Conservation (phyloP, 2,329 filamentous ascomycete genomes). For the Teratosphaeria destructans region DNA sequence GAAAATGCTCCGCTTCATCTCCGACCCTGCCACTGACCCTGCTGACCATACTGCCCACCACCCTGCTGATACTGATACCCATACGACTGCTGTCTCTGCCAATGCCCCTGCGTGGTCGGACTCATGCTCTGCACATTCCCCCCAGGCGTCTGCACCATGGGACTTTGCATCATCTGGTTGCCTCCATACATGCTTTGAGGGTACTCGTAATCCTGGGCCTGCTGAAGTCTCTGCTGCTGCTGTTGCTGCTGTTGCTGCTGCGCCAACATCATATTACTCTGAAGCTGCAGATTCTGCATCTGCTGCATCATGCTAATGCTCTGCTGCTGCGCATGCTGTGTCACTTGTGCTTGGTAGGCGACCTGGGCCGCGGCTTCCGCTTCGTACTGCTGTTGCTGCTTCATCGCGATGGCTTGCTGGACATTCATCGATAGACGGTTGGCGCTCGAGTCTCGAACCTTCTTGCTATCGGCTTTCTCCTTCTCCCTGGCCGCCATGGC, state of each 20-base stretch:
- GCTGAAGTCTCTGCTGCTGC: slow-evolving; percentile 9
- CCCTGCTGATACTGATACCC: neutral
- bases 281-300: slow-evolving; percentile 5
- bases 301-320: slow-evolving; percentile 20
- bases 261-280: neutral
- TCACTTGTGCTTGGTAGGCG: slow-evolving; percentile 5
- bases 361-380: slow-evolving; percentile 29
- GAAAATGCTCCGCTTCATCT: neutral
- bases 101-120: neutral
- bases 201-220: neutral
- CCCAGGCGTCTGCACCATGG: neutral
- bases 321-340: slow-evolving; percentile 18
- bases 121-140: neutral
- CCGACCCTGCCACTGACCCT: neutral
- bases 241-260: slow-evolving; percentile 1
- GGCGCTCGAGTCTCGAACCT: slow-evolving; percentile 41
- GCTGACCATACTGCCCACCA: neutral
- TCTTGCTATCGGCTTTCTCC: slow-evolving; percentile 60
- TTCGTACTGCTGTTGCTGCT: slow-evolving; percentile 41
- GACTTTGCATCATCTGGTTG: slow-evolving; percentile 1
- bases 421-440: slow-evolving; percentile 50
- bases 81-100: neutral
- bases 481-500: slow-evolving; percentile 71
- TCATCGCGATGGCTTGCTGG: slow-evolving; percentile 52
- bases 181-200: neutral